These are phyloP conservation scores for Tilletia setariae DNA, from an alignment of 1,284 basidiomycete genomes.

Conservation along the genomic window DNA sequence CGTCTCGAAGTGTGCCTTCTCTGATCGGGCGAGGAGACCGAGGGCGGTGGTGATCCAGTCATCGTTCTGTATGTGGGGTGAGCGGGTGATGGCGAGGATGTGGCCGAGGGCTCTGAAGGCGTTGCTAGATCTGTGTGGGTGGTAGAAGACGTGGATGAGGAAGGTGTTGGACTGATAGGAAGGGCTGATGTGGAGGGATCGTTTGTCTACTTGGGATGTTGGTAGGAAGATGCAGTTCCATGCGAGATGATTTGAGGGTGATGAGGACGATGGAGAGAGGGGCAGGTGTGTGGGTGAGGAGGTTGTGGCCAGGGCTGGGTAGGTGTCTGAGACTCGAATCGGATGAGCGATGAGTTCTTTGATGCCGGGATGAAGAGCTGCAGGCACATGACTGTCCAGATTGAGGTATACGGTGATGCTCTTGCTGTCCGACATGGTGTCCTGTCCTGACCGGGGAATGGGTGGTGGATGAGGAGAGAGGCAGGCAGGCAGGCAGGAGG, in stretches of 20 bases:
- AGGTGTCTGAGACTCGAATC: neutral
- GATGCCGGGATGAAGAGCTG: neutral
- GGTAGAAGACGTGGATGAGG: constrained; percentile 21
- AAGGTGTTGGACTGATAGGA: constrained; percentile 7
- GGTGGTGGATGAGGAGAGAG: too few species aligned
- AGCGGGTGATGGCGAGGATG: constrained; percentile 26
- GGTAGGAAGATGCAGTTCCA: constrained; percentile 11
- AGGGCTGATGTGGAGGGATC: constrained; percentile 1
- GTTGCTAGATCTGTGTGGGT: constrained; percentile 13
- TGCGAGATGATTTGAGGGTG: neutral
- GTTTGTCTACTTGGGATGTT: neutral
- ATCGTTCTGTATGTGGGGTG: neutral
- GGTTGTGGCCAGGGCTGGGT: neutral
- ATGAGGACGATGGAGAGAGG: neutral
- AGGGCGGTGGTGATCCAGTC: neutral
- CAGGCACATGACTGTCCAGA: neutral
- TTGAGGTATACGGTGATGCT: neutral
- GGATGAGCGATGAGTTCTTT: neutral
- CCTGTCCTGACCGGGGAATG: too few species aligned
- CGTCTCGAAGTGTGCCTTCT: constrained; percentile 30
- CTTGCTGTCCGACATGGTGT: too few species aligned
- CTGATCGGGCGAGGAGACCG: constrained; percentile 11
- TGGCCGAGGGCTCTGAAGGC: constrained; percentile 39
- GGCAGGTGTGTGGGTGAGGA: neutral
- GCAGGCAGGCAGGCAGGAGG: too few species aligned